These are phyloP conservation scores for Aspergillus candidus DNA, from an alignment of 2,329 filamentous ascomycete genomes.

Conservation along the genomic window DNA sequence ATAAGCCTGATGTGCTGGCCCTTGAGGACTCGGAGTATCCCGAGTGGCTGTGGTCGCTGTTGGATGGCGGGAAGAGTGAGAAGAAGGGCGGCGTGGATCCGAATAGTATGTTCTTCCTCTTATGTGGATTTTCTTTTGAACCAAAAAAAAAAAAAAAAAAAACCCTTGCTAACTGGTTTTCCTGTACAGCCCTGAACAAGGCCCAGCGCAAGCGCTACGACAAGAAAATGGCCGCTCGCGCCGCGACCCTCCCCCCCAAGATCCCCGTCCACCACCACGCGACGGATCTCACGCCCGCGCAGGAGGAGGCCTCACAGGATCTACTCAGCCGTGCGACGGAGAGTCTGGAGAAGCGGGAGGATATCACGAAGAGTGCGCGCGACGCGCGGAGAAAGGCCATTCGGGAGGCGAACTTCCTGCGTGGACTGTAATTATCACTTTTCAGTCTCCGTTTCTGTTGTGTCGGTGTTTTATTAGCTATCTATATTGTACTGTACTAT, in stretches of 20 bases:
- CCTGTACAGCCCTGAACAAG: slow-evolving; percentile 39
- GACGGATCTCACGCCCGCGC: slow-evolving; percentile 39
- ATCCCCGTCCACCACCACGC: slow-evolving; percentile 43
- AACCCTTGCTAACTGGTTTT: slow-evolving; percentile 11
- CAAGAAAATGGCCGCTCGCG: slow-evolving; percentile 41
- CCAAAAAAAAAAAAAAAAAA: no score
- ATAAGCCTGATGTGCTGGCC: slow-evolving; percentile 40
- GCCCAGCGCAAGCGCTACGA: slow-evolving; percentile 43
- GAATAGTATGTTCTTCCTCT: slow-evolving; percentile 27
- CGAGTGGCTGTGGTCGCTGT: slow-evolving; percentile 43
- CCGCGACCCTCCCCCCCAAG: slow-evolving; percentile 32
- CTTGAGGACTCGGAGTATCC: slow-evolving; percentile 45
- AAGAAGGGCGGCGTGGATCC: slow-evolving; percentile 35
- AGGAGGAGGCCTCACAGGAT: slow-evolving; percentile 19
- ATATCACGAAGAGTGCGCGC: slow-evolving; percentile 42
- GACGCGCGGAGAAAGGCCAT: slow-evolving; percentile 42
- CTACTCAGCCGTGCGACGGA: slow-evolving; percentile 29
- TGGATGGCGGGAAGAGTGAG: slow-evolving; percentile 33
- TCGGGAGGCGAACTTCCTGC: slow-evolving; percentile 44
- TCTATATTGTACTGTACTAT: slow-evolving; percentile 16
- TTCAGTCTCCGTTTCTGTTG: not conserved
- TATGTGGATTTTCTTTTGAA: not conserved
- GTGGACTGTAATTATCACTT: slow-evolving; percentile 34
- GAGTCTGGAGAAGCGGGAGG: slow-evolving; percentile 32
- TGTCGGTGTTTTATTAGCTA: slow-evolving; percentile 4